A percentile compares a stretch with the other conserved stretches of the same genome.
Evolutionary conservation across 129 eudicot species (phyloP).

Genomic region (Ambrosia artemisiifolia): DNA sequence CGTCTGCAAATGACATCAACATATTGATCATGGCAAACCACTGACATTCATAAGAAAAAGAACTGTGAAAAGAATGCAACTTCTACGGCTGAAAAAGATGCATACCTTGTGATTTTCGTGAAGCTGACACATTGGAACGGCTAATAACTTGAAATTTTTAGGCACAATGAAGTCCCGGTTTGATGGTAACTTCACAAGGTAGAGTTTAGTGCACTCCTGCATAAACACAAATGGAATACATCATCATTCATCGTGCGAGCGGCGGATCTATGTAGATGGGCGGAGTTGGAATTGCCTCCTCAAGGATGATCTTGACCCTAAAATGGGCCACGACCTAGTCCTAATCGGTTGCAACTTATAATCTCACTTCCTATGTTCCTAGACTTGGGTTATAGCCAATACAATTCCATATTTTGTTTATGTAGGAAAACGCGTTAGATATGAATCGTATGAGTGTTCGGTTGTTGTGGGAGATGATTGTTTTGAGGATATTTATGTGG

Average conservation of each 20-base stretch:
- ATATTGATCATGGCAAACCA: background rate
- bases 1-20: slow-evolving; percentile 42
- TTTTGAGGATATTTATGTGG: no score
- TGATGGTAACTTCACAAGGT: slow-evolving; percentile 69
- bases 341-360: no score
- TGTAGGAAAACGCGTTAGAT: no score
- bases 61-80: background rate
- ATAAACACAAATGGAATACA: slow-evolving; percentile 1
- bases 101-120: slow-evolving; percentile 71
- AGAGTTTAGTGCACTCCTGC: slow-evolving; percentile 82
- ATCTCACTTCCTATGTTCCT: background rate
- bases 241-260: background rate
- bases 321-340: no score
- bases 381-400: background rate
- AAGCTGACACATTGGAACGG: slow-evolving; percentile 71
- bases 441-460: no score
- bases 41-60: background rate
- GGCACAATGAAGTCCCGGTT: slow-evolving; percentile 64
- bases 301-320: no score
- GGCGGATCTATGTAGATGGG: background rate
- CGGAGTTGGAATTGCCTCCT: no score
- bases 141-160: slow-evolving; percentile 53
- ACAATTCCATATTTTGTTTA: no score
- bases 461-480: no score
- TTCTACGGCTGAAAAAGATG: background rate